Evolutionary conservation across 441 rosid species (phyloP).

Genomic region (Populus hybrid): DNA sequence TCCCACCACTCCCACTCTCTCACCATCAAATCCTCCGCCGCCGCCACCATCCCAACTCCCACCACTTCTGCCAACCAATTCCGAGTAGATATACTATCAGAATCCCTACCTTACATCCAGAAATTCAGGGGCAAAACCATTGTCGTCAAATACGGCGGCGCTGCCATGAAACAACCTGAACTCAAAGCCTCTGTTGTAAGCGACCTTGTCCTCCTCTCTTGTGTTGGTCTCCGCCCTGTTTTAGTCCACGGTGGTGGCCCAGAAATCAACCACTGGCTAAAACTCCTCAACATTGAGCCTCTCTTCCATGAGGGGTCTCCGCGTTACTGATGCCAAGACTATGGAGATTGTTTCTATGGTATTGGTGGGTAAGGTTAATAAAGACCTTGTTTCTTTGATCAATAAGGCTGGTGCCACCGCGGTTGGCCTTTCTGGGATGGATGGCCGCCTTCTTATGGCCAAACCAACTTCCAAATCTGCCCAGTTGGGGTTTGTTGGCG

Average conservation of each 20-base stretch:
- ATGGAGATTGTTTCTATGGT: constrained; percentile 98
- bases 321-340: constrained; percentile 82
- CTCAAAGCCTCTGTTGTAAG: constrained; percentile 72
- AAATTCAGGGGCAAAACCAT: constrained; percentile 81
- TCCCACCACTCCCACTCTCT: background rate
- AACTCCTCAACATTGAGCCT: constrained; percentile 64
- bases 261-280: constrained; percentile 76
- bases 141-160: constrained; percentile 91
- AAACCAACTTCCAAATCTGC: constrained; percentile 70
- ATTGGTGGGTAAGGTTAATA: constrained; percentile 79
- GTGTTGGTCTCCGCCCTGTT: constrained; percentile 87
- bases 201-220: constrained; percentile 83
- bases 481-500: constrained; percentile 80
- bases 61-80: constrained; percentile 21
- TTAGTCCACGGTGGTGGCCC: constrained; percentile 97
- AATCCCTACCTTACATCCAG: constrained; percentile 89
- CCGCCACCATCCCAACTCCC: background rate
- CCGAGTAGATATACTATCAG: constrained; percentile 77
- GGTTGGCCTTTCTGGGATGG: constrained; percentile 84
- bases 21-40: constrained; percentile 19
- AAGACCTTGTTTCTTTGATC: constrained; percentile 71
- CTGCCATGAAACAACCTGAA: constrained; percentile 85
- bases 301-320: constrained; percentile 86
- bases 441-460: constrained; percentile 80
- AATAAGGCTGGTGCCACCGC: constrained; percentile 87